Evolutionary conservation across 2,329 filamentous ascomycete species (phyloP).

Genomic region (Exserohilum turcica): DNA sequence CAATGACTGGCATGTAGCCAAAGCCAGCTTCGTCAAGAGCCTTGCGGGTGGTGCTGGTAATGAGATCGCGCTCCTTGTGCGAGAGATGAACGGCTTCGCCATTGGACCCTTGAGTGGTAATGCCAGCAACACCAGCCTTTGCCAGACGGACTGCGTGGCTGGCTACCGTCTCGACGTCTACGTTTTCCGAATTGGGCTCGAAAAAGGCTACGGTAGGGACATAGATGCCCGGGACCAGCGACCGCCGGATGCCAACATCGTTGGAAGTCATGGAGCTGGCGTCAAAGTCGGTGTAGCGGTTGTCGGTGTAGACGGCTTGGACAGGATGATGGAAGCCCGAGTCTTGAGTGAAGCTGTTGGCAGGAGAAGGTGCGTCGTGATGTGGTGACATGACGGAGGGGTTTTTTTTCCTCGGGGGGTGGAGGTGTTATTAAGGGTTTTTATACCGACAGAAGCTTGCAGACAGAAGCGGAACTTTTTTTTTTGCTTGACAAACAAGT

Average conservation of each 20-base stretch:
- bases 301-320: conserved; percentile 43
- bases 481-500: conserved; percentile 47
- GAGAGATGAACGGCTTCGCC: conserved; percentile 81
- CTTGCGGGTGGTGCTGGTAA: conserved; percentile 71
- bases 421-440: conserved; percentile 21
- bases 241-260: conserved; percentile 42
- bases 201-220: conserved; percentile 54
- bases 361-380: conserved; percentile 46
- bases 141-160: conserved; percentile 70
- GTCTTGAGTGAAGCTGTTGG: conserved; percentile 39
- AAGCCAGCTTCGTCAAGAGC: conserved; percentile 72
- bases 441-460: conserved; percentile 36
- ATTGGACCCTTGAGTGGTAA: conserved; percentile 80
- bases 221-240: conserved; percentile 50
- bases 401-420: conserved; percentile 5
- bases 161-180: conserved; percentile 49
- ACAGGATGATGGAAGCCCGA: conserved; percentile 42
- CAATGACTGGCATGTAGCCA: conserved; percentile 70
- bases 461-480: conserved; percentile 32
- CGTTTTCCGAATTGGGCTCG: conserved; percentile 47
- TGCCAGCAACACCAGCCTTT: conserved; percentile 70
- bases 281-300: conserved; percentile 45
- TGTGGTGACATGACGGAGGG: conserved; percentile 46
- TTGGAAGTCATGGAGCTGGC: conserved; percentile 45
- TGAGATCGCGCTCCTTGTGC: conserved; percentile 69